Evolutionary conservation across 148 eudicot species (phyloP).

Genomic region (Dysphania ambrosioides): DNA sequence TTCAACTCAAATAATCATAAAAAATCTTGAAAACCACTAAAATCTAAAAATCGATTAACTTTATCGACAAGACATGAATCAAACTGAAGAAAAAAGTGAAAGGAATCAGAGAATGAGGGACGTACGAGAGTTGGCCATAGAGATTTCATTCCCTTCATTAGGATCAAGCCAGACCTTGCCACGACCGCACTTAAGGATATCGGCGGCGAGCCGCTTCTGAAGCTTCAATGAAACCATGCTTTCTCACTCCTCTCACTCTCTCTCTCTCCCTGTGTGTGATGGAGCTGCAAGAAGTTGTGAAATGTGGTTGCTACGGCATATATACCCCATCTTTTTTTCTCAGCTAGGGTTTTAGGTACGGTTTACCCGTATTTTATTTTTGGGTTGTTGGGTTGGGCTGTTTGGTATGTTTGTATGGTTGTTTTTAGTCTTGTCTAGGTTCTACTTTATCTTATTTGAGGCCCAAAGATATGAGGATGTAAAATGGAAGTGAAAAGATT

Average conservation of each 20-base stretch:
- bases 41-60: background rate
- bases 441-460: too few relatives aligned
- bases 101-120: background rate
- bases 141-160: slow-evolving; percentile 71
- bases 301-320: background rate
- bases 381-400: background rate
- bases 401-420: background rate
- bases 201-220: too few relatives aligned
- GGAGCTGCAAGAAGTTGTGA: slow-evolving; percentile 18
- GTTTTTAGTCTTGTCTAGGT: too few relatives aligned
- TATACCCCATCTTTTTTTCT: slow-evolving; percentile 8
- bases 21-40: background rate
- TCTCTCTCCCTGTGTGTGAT: background rate
- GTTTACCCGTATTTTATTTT: background rate
- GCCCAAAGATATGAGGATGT: too few relatives aligned
- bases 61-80: background rate
- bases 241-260: slow-evolving; percentile 23
- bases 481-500: too few relatives aligned
- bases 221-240: slow-evolving; percentile 71
- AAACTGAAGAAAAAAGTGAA: background rate
- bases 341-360: slow-evolving; percentile 24
- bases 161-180: slow-evolving; percentile 88
- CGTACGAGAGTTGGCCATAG: slow-evolving; percentile 87
- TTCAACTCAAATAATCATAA: too few relatives aligned
- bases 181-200: slow-evolving; percentile 66